Percentiles rank a stretch among this genome's conserved stretches.
These are phyloP conservation scores for Cryptosporidium baileyi DNA, from an alignment of 169 alveolate species.

Conservation along the genomic window DNA sequence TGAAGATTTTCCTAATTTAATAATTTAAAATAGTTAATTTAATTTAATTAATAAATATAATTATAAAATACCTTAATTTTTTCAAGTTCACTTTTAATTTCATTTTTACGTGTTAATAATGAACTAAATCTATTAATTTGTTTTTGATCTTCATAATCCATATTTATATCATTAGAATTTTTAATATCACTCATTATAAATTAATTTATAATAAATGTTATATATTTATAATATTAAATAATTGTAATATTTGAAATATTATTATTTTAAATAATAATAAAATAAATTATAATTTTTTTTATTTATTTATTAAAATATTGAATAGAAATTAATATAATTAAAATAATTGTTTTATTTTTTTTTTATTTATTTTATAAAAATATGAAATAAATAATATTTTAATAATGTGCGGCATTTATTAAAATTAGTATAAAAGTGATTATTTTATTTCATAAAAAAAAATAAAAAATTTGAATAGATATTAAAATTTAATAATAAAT, in stretches of 20 bases:
- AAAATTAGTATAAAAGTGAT: too few relatives aligned
- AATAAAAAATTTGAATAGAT: too few relatives aligned
- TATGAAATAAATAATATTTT: too few relatives aligned
- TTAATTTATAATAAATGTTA: too few relatives aligned
- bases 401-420: too few relatives aligned
- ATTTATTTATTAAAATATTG: too few relatives aligned
- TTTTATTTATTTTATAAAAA: too few relatives aligned
- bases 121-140: constrained; percentile 54
- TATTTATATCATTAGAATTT: constrained; percentile 15
- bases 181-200: background rate
- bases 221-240: too few relatives aligned
- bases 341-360: too few relatives aligned
- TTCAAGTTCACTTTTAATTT: constrained; percentile 5
- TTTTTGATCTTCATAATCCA: constrained; percentile 58
- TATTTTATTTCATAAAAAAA: too few relatives aligned
- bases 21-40: background rate
- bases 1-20: constrained; percentile 31
- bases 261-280: background rate
- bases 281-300: background rate
- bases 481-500: too few relatives aligned
- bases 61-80: constrained; percentile 9
- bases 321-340: too few relatives aligned
- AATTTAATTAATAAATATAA: background rate
- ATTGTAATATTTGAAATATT: background rate
- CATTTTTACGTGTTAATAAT: background rate